Base-by-base conservation (phyloP, 768 basidiomycete genomes). In the Boletus edulis region DNA sequence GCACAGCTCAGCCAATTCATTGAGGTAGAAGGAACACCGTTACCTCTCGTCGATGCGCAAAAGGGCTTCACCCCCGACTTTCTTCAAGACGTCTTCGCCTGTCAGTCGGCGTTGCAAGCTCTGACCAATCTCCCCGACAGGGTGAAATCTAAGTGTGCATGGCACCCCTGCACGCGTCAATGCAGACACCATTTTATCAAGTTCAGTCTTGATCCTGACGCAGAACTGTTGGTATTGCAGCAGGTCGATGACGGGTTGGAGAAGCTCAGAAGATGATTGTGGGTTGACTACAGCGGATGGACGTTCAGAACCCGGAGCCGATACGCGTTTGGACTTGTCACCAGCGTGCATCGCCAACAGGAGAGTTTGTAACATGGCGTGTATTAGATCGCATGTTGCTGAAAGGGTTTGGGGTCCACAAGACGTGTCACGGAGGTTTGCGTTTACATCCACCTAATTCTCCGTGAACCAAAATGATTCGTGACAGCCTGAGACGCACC, bases 211-310 rank as follows among this genome's bases (percentile, higher is more conserved):
- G 45, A 92, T 75, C 55, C 84, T 77, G 55, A 76, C 68, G 64
- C 86, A 87, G 67, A 94, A 91, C 24, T 82, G 81, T 61, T 82
- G 81, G 65, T 93, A 94, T 69, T 92, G 91, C 40, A 93, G 70
- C 31, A 91, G 62, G 65, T 92, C 89, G 56, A 92, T 85, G 57
- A 92, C 75, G 0, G 88, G 88, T 39, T 85, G 87, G 15, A 94
- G 77, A 37, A 92, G 69, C 3, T 76, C 75, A 15, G 82, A 79
- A n/a, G 75, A 47, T 8, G 61, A 55, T 32, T 54, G 56, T 6
- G 20, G n/a, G 18, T 34, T 57, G 5, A 60, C 37, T 37, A 56
- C 52, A 15, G 46, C 12, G 14, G 71, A 31, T 48, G 74, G 71
- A 7, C 64, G 69, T 13, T 62, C 54, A 32, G 66, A 56, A 41